Conservation (phyloP, 352 stramenopile genomes). For the Phytopythium delawarense region DNA sequence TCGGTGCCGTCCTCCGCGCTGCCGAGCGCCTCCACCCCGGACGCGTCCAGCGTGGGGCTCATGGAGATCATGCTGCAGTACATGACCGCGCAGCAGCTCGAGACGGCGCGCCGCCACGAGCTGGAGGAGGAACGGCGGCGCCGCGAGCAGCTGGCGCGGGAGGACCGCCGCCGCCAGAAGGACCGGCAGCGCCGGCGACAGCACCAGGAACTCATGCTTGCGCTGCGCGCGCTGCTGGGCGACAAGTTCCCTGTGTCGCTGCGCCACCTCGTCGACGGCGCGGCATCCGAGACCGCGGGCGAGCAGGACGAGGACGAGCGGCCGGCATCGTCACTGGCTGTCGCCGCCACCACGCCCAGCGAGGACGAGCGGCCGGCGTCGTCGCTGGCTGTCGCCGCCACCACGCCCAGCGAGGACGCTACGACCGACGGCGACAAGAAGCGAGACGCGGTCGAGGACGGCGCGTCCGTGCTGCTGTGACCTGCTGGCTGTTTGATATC, state of each 20-base stretch:
- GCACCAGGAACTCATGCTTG: slow-evolving; percentile 54
- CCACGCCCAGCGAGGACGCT: background rate
- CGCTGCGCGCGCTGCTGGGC: slow-evolving; percentile 37
- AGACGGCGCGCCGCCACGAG: slow-evolving; percentile 28
- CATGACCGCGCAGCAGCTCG: slow-evolving; percentile 47
- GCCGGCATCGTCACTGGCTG: background rate
- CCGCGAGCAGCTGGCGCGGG: slow-evolving; percentile 21
- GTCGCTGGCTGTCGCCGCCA: background rate
- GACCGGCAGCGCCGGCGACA: slow-evolving; percentile 28
- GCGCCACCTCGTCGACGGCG: slow-evolving; percentile 27
- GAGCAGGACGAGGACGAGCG: background rate
- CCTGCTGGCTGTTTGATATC: slow-evolving; percentile 2
- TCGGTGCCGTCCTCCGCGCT: background rate
- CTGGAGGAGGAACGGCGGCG: slow-evolving; percentile 26
- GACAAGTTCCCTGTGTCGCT: slow-evolving; percentile 41
- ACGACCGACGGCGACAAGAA: background rate
- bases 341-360: background rate
- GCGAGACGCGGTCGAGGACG: background rate
- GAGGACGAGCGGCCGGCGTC: background rate
- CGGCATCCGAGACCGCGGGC: background rate
- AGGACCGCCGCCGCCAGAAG: slow-evolving; percentile 26
- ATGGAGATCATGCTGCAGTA: slow-evolving; percentile 54
- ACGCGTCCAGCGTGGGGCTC: slow-evolving; percentile 20
- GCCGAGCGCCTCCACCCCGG: background rate
- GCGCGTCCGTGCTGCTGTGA: slow-evolving; percentile 7